Evolutionary conservation across 2,329 filamentous ascomycete species (phyloP).

Genomic region (Amesomyces nigricolor): DNA sequence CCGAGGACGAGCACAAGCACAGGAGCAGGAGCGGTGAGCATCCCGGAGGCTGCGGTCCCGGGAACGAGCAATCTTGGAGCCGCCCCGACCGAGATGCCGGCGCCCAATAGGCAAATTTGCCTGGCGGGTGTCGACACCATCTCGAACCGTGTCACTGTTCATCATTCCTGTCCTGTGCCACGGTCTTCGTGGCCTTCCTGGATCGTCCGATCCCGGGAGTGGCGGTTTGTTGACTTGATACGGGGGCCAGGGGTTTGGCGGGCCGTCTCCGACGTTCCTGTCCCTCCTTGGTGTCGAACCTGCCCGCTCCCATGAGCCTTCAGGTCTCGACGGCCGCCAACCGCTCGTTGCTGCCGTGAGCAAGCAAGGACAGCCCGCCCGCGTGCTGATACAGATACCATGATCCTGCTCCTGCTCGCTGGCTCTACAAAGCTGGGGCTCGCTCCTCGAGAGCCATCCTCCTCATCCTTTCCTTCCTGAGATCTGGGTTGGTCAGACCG

Average conservation of each 20-base stretch:
- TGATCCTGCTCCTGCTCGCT: constrained; percentile 6
- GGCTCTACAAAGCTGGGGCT: constrained; percentile 14
- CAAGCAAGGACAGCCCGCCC: background rate
- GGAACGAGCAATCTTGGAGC: constrained; percentile 12
- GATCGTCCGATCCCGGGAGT: constrained; percentile 20
- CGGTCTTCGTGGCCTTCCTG: constrained; percentile 16
- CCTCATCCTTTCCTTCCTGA: constrained; percentile 2
- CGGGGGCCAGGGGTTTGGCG: background rate
- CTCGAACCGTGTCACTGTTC: constrained; percentile 20
- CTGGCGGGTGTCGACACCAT: constrained; percentile 11
- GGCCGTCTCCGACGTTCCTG: constrained; percentile 13
- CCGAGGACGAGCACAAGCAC: constrained; percentile 11
- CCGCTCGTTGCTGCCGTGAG: constrained; percentile 7
- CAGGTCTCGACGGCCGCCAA: constrained; percentile 18
- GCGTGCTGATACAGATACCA: constrained; percentile 10
- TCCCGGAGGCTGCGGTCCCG: constrained; percentile 18
- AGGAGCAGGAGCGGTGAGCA: constrained; percentile 23
- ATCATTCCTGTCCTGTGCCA: constrained; percentile 23
- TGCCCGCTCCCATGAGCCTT: constrained; percentile 11
- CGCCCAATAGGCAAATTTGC: constrained; percentile 19
- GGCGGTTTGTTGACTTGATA: constrained; percentile 22
- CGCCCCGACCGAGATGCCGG: constrained; percentile 9
- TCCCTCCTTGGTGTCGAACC: constrained; percentile 15
- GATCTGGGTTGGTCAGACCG: background rate
- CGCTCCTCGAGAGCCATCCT: background rate